Conservation (phyloP, 2,329 filamentous ascomycete genomes). For the Aschersonia sp. region DNA sequence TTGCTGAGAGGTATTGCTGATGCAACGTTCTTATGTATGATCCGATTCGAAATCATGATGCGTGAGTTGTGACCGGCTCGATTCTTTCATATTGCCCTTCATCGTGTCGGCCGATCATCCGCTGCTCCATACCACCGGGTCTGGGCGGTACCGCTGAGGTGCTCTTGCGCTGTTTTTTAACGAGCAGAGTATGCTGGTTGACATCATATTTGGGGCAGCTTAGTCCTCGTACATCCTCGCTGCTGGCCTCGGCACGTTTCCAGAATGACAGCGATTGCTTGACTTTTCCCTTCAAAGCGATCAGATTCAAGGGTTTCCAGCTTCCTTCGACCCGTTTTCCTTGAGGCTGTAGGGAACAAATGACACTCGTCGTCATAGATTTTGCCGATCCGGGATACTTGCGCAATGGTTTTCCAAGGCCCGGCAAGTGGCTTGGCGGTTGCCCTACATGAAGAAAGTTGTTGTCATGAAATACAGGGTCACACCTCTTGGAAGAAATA, state of each 20-base stretch:
- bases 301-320: not conserved
- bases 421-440: not conserved
- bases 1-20: too few species aligned
- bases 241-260: not conserved
- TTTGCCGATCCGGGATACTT: not conserved
- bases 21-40: too few species aligned
- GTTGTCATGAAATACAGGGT: too few species aligned
- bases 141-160: too few species aligned
- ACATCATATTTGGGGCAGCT: not conserved
- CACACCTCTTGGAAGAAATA: not conserved
- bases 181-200: too few species aligned
- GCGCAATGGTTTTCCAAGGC: conserved; percentile 1
- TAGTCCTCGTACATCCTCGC: not conserved
- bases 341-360: not conserved
- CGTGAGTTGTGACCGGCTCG: too few species aligned
- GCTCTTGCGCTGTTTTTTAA: too few species aligned
- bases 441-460: too few species aligned
- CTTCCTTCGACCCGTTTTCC: not conserved
- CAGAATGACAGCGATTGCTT: conserved; percentile 2
- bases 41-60: too few species aligned
- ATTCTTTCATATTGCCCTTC: too few species aligned
- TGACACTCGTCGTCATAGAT: not conserved
- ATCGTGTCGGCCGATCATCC: too few species aligned
- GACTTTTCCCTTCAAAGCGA: conserved; percentile 1
- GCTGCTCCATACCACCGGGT: too few species aligned